phyloP scores from a whole-genome alignment of 2,329 filamentous ascomycete species.

The Rhinocladiella similis region DNA sequence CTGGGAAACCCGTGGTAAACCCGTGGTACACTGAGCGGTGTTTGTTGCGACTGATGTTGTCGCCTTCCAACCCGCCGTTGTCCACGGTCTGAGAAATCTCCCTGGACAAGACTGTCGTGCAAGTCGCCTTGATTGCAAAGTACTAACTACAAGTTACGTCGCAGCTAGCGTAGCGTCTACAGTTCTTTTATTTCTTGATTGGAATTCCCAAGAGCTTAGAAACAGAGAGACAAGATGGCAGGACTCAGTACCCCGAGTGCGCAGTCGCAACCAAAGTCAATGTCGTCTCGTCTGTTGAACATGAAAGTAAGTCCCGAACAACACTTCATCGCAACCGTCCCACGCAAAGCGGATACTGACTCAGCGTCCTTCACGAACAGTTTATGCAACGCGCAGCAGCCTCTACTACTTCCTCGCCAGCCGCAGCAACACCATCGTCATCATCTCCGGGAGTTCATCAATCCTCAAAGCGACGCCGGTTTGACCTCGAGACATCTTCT shows the following conservation, averaged over 20 bases:
- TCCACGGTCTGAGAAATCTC: not conserved
- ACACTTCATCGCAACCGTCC: not conserved
- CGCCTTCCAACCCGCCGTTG: not conserved
- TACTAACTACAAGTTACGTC: not conserved
- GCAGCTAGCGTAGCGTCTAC: not conserved
- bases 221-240: conserved; percentile 14
- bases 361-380: conserved; percentile 4
- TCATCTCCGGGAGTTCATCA: conserved; percentile 12
- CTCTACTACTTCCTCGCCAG: conserved; percentile 13
- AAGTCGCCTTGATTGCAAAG: not conserved
- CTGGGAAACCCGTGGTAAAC: not conserved
- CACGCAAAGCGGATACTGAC: no score
- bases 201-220: not conserved
- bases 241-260: conserved; percentile 17
- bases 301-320: conserved; percentile 27
- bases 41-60: not conserved
- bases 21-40: not conserved
- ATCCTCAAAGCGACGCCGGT: conserved; percentile 24
- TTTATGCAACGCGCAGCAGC: conserved; percentile 30
- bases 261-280: conserved; percentile 22
- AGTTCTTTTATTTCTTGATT: not conserved
- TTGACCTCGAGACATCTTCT: conserved; percentile 13
- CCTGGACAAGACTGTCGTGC: not conserved
- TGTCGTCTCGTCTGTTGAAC: conserved; percentile 30
- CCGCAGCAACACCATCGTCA: conserved; percentile 10